phyloP scores from a whole-genome alignment of 768 basidiomycete genomes.

The Auricularia heimuer region DNA sequence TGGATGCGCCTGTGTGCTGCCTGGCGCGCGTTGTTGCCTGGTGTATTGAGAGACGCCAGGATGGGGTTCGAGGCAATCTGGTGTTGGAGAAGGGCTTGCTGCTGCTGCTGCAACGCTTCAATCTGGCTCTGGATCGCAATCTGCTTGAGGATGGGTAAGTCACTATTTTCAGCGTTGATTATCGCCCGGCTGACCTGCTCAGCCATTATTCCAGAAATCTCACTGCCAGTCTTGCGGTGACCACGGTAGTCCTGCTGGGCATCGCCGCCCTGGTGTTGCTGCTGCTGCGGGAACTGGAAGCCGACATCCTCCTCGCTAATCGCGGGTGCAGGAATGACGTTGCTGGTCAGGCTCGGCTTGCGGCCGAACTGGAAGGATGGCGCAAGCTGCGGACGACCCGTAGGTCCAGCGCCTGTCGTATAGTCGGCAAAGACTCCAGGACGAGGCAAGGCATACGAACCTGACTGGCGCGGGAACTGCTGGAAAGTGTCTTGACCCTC shows the following conservation, averaged over 20 bases:
- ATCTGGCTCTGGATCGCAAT: slow-evolving; percentile 87
- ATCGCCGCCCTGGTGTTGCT: slow-evolving; percentile 24
- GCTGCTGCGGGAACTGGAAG: slow-evolving; percentile 77
- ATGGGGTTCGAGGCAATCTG: slow-evolving; percentile 84
- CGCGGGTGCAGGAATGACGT: slow-evolving; percentile 47
- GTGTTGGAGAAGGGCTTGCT: slow-evolving; percentile 82
- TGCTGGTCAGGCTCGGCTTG: slow-evolving; percentile 41
- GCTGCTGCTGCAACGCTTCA: slow-evolving; percentile 82
- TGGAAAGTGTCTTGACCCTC: slow-evolving; percentile 66
- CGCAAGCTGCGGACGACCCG: slow-evolving; percentile 80
- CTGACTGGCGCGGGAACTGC: slow-evolving; percentile 46
- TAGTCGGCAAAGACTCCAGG: slow-evolving; percentile 74
- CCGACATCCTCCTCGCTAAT: slow-evolving; percentile 73
- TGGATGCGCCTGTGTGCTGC: slow-evolving; percentile 71
- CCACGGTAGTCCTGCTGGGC: slow-evolving; percentile 33
- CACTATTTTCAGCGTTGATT: too few relatives aligned
- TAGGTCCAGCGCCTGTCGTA: slow-evolving; percentile 58
- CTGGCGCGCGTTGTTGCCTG: slow-evolving; percentile 35
- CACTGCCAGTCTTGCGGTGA: slow-evolving; percentile 53
- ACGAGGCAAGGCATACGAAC: slow-evolving; percentile 76
- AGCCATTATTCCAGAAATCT: slow-evolving; percentile 86
- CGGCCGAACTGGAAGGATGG: slow-evolving; percentile 87
- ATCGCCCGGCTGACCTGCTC: slow-evolving; percentile 58
- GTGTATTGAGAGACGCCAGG: slow-evolving; percentile 59
- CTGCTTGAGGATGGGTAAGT: slow-evolving; percentile 26